These are phyloP conservation scores for Emergomyces africanus DNA, from an alignment of 2,329 filamentous ascomycete species.

Conservation along the genomic window DNA sequence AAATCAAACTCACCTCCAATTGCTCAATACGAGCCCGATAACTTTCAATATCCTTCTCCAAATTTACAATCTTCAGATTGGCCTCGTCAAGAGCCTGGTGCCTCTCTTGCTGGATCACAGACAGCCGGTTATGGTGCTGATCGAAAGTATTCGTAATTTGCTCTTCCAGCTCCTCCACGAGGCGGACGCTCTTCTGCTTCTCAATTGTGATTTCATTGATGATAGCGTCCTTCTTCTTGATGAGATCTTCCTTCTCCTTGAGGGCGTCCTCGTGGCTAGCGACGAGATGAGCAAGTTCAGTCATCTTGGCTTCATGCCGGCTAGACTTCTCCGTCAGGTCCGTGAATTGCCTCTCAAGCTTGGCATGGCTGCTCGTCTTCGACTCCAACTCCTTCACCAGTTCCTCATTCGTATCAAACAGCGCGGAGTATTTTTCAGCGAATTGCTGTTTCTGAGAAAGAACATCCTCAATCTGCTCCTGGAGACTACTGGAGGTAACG, in stretches of 20 bases:
- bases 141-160: conserved; percentile 93
- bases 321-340: conserved; percentile 27
- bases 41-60: conserved; percentile 55
- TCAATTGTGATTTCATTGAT: conserved; percentile 42
- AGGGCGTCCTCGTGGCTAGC: conserved; percentile 35
- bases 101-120: conserved; percentile 63
- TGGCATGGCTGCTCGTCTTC: conserved; percentile 18
- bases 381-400: conserved; percentile 26
- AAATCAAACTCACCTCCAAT: conserved; percentile 53
- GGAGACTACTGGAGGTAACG: conserved; percentile 43
- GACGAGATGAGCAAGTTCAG: conserved; percentile 40
- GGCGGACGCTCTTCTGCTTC: conserved; percentile 81
- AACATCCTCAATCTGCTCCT: conserved; percentile 51
- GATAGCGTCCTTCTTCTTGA: conserved; percentile 34
- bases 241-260: conserved; percentile 30
- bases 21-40: conserved; percentile 44
- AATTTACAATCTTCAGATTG: conserved; percentile 47
- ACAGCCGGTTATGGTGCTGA: conserved; percentile 84
- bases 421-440: conserved; percentile 29
- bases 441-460: conserved; percentile 31
- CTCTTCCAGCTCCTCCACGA: conserved; percentile 93
- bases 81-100: conserved; percentile 67
- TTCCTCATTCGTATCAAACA: conserved; percentile 28
- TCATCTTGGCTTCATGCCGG: conserved; percentile 41
- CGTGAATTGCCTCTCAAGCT: conserved; percentile 22